These are phyloP conservation scores for Globisporangium recalcitrans DNA, from an alignment of 352 stramenopile species.

Conservation along the genomic window DNA sequence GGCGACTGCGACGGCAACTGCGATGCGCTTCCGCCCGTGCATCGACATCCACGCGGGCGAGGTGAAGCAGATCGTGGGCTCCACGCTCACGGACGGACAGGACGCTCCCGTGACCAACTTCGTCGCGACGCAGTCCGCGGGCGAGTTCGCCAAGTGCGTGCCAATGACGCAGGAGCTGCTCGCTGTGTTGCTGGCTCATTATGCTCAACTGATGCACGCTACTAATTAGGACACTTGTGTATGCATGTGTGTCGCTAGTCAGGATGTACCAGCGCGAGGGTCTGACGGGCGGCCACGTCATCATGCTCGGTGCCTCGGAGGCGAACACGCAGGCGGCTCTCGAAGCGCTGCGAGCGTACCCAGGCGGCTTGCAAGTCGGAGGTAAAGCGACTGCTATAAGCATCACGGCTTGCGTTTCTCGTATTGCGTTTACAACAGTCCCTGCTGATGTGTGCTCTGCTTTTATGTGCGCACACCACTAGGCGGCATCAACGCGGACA, in stretches of 20 bases:
- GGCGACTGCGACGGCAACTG: constrained; percentile 1
- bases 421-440: no score
- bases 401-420: no score
- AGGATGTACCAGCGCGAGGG: constrained; percentile 91
- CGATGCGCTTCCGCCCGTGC: constrained; percentile 96
- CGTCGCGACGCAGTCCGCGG: constrained; percentile 64
- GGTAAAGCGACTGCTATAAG: constrained; percentile 46
- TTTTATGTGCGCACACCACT: neutral
- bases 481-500: constrained; percentile 90
- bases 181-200: neutral
- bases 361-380: constrained; percentile 92
- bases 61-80: constrained; percentile 99
- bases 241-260: neutral
- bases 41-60: constrained; percentile 97
- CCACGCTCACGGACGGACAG: constrained; percentile 90
- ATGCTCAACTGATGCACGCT: neutral
- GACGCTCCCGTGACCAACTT: constrained; percentile 90
- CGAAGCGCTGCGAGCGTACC: constrained; percentile 86
- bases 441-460: neutral
- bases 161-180: neutral
- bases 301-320: constrained; percentile 94
- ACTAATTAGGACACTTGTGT: neutral
- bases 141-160: constrained; percentile 66
- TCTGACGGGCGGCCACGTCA: constrained; percentile 94
- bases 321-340: constrained; percentile 90